A percentile compares a stretch with the other conserved stretches of the same genome.
phyloP scores from a whole-genome alignment of 768 basidiomycete species.

The Cantharellus anzutake region DNA sequence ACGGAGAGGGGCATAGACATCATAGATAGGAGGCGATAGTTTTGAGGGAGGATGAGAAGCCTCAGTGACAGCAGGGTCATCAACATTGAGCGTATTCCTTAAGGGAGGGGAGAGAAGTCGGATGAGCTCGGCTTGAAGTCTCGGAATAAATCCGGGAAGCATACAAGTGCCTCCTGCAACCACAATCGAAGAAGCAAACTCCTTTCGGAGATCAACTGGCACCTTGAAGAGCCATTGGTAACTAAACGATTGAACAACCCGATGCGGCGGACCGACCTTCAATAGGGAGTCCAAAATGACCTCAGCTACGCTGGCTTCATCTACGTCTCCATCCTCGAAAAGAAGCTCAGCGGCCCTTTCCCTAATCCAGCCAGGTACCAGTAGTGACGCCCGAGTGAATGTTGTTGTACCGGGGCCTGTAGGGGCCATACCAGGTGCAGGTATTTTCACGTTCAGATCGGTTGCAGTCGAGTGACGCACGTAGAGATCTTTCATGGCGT shows the following conservation, averaged over 20 bases:
- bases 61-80: conserved; percentile 5
- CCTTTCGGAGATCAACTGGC: conserved; percentile 76
- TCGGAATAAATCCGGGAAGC: conserved; percentile 82
- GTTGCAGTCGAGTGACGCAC: conserved; percentile 61
- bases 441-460: conserved; percentile 47
- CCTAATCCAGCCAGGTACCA: conserved; percentile 88
- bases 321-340: conserved; percentile 78
- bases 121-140: conserved; percentile 63
- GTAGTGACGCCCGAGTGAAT: conserved; percentile 55
- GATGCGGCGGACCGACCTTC: conserved; percentile 31
- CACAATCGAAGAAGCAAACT: conserved; percentile 67
- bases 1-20: conserved; percentile 57
- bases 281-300: conserved; percentile 59
- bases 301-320: conserved; percentile 71
- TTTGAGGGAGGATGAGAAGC: neutral
- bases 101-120: conserved; percentile 31
- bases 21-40: conserved; percentile 22
- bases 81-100: conserved; percentile 15
- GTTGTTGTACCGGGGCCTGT: conserved; percentile 19
- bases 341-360: conserved; percentile 82
- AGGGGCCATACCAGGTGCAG: conserved; percentile 39
- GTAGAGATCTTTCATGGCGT: conserved; percentile 42
- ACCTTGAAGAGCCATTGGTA: conserved; percentile 29
- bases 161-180: conserved; percentile 78
- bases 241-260: neutral